Conservation (phyloP, 805 yeast species). For the Lipomyces yamadae region DNA sequence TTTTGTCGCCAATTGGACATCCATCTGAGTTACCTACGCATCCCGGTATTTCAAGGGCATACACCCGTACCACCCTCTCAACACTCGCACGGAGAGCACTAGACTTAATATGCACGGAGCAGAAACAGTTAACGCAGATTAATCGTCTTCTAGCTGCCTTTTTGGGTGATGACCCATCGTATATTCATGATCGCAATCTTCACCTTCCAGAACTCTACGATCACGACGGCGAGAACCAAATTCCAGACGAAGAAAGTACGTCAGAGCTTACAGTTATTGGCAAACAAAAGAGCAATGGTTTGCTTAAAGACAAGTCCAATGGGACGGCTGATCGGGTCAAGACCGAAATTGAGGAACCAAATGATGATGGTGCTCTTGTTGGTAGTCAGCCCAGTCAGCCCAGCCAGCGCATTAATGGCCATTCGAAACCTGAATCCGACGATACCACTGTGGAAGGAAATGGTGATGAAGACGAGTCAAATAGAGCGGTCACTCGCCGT, state of each 20-base stretch:
- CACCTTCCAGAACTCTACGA: conserved; percentile 74
- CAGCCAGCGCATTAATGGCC: conserved; percentile 10
- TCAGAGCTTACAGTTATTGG: not conserved
- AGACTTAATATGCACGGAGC: conserved; percentile 80
- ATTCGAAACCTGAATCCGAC: not conserved
- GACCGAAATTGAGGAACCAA: conserved; percentile 3
- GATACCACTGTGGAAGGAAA: conserved; percentile 21
- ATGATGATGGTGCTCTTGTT: conserved; percentile 13
- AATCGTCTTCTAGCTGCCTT: conserved; percentile 75
- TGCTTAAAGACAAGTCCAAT: conserved; percentile 5
- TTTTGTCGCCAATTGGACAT: conserved; percentile 77
- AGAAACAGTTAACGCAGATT: conserved; percentile 70
- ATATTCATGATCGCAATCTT: conserved; percentile 65
- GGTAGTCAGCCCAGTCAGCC: conserved; percentile 20
- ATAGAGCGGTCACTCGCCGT: conserved; percentile 38
- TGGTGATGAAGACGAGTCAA: conserved; percentile 22
- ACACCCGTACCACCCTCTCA: conserved; percentile 58
- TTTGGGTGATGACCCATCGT: conserved; percentile 83
- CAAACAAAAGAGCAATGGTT: conserved; percentile 7
- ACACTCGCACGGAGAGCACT: conserved; percentile 73
- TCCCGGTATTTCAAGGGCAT: conserved; percentile 70
- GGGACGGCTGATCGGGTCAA: conserved; percentile 4
- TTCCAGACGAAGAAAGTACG: not conserved
- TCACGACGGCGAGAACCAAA: conserved; percentile 42
- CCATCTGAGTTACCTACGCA: conserved; percentile 79